Base-by-base conservation (phyloP, 805 yeast species). In the Wilhelminamyces savonicus region DNA sequence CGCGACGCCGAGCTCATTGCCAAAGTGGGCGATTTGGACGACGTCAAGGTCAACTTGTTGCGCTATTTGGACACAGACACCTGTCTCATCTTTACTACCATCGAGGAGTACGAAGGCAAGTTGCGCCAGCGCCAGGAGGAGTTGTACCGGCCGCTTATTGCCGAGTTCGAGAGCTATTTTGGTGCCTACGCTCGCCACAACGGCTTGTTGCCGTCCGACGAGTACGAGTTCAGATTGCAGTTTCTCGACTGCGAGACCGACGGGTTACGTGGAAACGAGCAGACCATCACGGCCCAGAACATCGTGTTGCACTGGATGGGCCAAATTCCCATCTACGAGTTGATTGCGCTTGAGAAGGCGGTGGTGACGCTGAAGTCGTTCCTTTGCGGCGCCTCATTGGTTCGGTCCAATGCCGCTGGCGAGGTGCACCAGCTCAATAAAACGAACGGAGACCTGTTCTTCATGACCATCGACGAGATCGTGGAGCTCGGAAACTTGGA, bases 41-140 rank as follows among this genome's bases (percentile, higher is more conserved):
- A 71, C 24, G 72, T 85, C 13, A 70, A 74, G 37, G 55, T 67
- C 24, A 72, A 71, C 39, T 59, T 92, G 37, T 60, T 90, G 47
- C 76, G 88, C 32, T 92, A 88, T 50, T 64, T 94, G 35, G 98
- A 92, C 53, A 92, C 98, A 0, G 99, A 92, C 55, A 87, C 97
- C 2, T 63, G 94, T 39, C 66, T 92, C 30, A 86, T 90, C 7
- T 82, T 88, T 48, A 78, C 96, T 1, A 94, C 96, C 9, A 41
- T 44, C 8, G 67, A 63, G 24, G 97, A 90, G 52, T 86, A 82
- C 50, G 88, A 83, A 41, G 97, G 97, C 7, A 66, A 62, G 24
- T 66, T 92, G 38, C 71, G 98, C 48, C 53, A 62, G 22, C 85
- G 74, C n/a, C 98, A 92, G 56, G 79, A 85, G 40, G 74, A 76